A percentile compares a stretch with the other conserved stretches of the same genome.
Conservation (phyloP, 2,329 filamentous ascomycete species). For the Talaromyces sp. region DNA sequence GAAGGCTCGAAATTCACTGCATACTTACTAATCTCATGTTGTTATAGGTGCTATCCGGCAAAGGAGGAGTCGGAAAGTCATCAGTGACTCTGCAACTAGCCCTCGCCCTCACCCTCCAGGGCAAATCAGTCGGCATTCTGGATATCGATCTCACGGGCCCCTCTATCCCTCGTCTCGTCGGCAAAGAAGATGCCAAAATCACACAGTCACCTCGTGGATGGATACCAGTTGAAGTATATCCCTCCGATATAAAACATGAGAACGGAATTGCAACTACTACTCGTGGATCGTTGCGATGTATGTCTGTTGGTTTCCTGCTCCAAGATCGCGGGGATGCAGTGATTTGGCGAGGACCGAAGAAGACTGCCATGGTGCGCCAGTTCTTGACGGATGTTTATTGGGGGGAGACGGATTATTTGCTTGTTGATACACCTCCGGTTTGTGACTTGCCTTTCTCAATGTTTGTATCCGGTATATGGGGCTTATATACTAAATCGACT, state of each 20-base stretch:
- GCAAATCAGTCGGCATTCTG: conserved; percentile 86
- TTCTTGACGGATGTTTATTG: conserved; percentile 90
- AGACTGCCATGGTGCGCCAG: conserved; percentile 97
- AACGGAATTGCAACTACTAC: conserved; percentile 18
- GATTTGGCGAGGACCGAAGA: conserved; percentile 96
- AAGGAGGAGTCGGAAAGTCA: conserved; percentile 96
- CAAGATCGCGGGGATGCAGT: conserved; percentile 80
- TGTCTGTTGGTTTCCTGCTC: conserved; percentile 90
- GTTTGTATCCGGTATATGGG: background rate
- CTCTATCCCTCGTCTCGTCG: conserved; percentile 91
- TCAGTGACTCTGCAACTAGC: conserved; percentile 96
- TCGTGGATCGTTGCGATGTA: conserved; percentile 55
- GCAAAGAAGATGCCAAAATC: conserved; percentile 82
- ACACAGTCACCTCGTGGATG: conserved; percentile 87
- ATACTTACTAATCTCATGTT: background rate
- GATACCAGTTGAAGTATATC: conserved; percentile 81
- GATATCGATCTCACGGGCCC: conserved; percentile 95
- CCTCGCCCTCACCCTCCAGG: conserved; percentile 76
- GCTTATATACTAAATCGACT: background rate
- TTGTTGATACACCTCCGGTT: conserved; percentile 89
- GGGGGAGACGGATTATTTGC: conserved; percentile 78
- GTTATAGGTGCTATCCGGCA: conserved; percentile 75
- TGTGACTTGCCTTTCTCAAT: background rate
- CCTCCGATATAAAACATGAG: conserved; percentile 35
- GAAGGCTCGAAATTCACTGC: background rate